These are phyloP conservation scores for Fomitopsis betulina DNA, from an alignment of 1,284 basidiomycete species.

Conservation along the genomic window DNA sequence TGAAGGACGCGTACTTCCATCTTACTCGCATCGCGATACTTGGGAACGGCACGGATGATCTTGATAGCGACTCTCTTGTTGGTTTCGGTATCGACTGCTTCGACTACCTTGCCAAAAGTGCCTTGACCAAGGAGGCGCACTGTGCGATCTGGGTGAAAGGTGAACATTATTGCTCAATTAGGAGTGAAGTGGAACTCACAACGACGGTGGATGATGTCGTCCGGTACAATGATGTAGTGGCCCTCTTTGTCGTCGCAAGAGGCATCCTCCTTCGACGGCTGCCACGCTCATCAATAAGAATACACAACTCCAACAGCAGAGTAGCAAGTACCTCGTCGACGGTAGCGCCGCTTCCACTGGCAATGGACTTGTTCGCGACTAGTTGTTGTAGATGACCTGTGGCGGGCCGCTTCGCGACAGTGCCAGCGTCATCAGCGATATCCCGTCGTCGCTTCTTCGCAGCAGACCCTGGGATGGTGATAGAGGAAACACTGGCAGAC, in stretches of 20 bases:
- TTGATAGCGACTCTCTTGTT: constrained; percentile 92
- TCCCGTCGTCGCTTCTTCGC: constrained; percentile 78
- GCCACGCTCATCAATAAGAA: constrained; percentile 24
- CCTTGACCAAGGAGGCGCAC: constrained; percentile 92
- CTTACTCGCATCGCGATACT: constrained; percentile 98
- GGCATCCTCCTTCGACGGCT: constrained; percentile 58
- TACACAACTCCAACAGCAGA: background rate
- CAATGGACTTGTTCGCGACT: constrained; percentile 54
- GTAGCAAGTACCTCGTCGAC: constrained; percentile 55
- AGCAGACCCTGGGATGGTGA: constrained; percentile 48
- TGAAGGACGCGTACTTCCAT: constrained; percentile 97
- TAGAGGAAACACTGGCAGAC: constrained; percentile 60
- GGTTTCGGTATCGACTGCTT: constrained; percentile 81
- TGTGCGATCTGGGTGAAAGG: constrained; percentile 68
- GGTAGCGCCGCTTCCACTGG: constrained; percentile 52
- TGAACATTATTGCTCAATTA: constrained; percentile 17
- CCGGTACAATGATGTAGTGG: constrained; percentile 88
- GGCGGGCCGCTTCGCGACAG: constrained; percentile 54
- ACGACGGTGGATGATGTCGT: constrained; percentile 81
- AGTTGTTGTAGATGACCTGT: constrained; percentile 42
- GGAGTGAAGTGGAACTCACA: constrained; percentile 49
- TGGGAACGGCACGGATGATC: constrained; percentile 95
- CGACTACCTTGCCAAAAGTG: constrained; percentile 98
- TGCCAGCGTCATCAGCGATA: constrained; percentile 59
- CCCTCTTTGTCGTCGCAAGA: constrained; percentile 93